These are phyloP conservation scores for Epichloe glyceriae DNA, from an alignment of 2,329 filamentous ascomycete genomes.

Conservation along the genomic window DNA sequence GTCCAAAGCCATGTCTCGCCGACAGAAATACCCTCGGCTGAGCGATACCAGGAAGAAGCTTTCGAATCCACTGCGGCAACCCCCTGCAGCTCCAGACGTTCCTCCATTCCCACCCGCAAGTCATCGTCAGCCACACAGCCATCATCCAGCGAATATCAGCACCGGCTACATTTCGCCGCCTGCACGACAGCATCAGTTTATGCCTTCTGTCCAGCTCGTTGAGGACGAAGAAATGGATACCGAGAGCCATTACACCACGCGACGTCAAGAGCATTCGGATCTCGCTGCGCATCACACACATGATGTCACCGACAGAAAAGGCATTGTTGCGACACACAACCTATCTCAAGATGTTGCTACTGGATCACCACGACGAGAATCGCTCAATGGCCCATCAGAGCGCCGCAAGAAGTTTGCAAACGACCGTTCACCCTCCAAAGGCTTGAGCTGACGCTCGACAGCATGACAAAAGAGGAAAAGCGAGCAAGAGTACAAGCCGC, in stretches of 20 bases:
- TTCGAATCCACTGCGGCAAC: conserved; percentile 16
- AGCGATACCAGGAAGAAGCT: conserved; percentile 22
- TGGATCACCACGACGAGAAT: conserved; percentile 23
- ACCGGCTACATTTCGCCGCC: too few relatives aligned
- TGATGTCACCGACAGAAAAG: conserved; percentile 12
- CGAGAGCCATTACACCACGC: conserved; percentile 14
- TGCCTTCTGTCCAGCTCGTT: neutral
- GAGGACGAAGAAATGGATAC: conserved; percentile 13
- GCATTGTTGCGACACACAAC: conserved; percentile 7
- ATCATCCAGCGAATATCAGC: too few relatives aligned
- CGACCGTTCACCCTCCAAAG: conserved; percentile 87
- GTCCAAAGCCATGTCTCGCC: conserved; percentile 5
- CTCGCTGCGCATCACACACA: conserved; percentile 8
- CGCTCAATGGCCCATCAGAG: conserved; percentile 25
- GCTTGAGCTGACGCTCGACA: conserved; percentile 79
- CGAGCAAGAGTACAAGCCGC: conserved; percentile 73
- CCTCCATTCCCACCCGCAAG: conserved; percentile 45
- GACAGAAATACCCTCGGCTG: conserved; percentile 14
- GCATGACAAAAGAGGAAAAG: conserved; percentile 93
- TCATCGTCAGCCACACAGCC: conserved; percentile 35
- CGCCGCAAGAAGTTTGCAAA: conserved; percentile 53
- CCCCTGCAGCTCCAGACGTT: conserved; percentile 45
- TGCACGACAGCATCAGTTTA: neutral
- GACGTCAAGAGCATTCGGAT: conserved; percentile 5
- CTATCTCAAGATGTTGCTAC: conserved; percentile 10